Percentiles rank a stretch among this genome's conserved stretches.
Conservation (phyloP, 352 stramenopile genomes). For the Phytophthora melonis region DNA sequence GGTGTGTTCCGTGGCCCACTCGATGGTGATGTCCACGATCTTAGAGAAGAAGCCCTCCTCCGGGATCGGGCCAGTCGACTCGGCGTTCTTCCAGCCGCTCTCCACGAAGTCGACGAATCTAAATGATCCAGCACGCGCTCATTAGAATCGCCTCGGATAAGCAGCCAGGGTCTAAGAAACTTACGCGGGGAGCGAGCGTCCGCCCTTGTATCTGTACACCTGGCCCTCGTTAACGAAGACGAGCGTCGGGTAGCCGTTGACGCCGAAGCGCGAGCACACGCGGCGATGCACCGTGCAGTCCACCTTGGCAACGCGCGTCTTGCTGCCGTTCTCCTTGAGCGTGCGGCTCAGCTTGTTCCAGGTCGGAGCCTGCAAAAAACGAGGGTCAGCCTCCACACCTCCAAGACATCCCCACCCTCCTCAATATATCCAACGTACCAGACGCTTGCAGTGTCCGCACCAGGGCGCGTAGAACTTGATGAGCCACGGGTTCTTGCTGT, state of each 20-base stretch:
- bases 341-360: constrained; percentile 84
- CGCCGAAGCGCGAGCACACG: constrained; percentile 85
- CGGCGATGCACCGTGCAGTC: constrained; percentile 84
- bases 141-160: not conserved
- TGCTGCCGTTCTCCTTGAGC: constrained; percentile 69
- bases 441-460: constrained; percentile 85
- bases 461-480: constrained; percentile 88
- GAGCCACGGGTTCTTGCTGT: constrained; percentile 71
- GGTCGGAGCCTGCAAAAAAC: constrained; percentile 39
- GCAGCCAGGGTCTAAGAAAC: constrained; percentile 7
- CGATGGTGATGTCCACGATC: constrained; percentile 68
- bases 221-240: constrained; percentile 79
- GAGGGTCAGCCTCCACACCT: not conserved
- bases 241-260: constrained; percentile 82
- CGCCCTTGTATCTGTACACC: constrained; percentile 84
- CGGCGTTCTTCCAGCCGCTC: constrained; percentile 61
- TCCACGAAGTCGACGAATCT: constrained; percentile 73
- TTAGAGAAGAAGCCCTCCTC: constrained; percentile 71
- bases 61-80: constrained; percentile 64
- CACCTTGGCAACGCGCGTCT: constrained; percentile 70
- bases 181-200: constrained; percentile 71
- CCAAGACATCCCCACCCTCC: not conserved
- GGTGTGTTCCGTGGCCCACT: constrained; percentile 79
- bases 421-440: constrained; percentile 47
- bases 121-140: not conserved